Evolutionary conservation across 441 rosid species (phyloP), one percentile per base, ranked within the genome.

Genomic region (Adansonia gregorii): DNA sequence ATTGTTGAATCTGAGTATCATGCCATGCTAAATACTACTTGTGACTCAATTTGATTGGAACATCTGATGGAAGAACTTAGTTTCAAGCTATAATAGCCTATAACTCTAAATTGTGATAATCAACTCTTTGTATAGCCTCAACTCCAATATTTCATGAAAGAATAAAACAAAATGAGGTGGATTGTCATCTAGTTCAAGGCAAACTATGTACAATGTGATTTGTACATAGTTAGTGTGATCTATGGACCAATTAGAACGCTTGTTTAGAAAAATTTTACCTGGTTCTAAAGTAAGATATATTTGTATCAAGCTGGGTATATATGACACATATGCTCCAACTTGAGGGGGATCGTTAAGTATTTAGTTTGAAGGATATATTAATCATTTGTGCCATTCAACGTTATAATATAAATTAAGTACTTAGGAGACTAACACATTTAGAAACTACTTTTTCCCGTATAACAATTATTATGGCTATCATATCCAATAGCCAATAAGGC

Each of bases 291-390:
- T 17, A 67, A 19, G 52, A 67, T 67, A 66, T 66, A 43, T 45
- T 45, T 67, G 54, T 22, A 67, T 14, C 11, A 67, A 19, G 72
- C 22, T 19, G 15, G 35, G 35, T 19, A 45, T 27, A 67, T 45
- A 67, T 17, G 8, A 19, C 72, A 19, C 43, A 6, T 39, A 35
- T 65, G 70, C 51, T 65, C 24, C 49, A 65, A 41, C 54, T 67
- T 67, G 27, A 22, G 17, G 54, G 31, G 46, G 51, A 10, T 54
- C 11, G 27, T 67, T 67, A 19, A 9, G 72, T 45, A 19, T 22
- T 43, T 61, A 61, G 67, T 41, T 61, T 61, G 27, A 61, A 61
- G 67, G 67, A 17, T 61, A 27, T 11, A 61, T 61, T 61, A 27
- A 12, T 27, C 67, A 27, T 61, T 61, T 6, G 19, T 12, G 12